A percentile compares a stretch with the other conserved stretches of the same genome.
phyloP scores from a whole-genome alignment of 176 grass and related monocot genomes.

The Cymbopogon citratus region DNA sequence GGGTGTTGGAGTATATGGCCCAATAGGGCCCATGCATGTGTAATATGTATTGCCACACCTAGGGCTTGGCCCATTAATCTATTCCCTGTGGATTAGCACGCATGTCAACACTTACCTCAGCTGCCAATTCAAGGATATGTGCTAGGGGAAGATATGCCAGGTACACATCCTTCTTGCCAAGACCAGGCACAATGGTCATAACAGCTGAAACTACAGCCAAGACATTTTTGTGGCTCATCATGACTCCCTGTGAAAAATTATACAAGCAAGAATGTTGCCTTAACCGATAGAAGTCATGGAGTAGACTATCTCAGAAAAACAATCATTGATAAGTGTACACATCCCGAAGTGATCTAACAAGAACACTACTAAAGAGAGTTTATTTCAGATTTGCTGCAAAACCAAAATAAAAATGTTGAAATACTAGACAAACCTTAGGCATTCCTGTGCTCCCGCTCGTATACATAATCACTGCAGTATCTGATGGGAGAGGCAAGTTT shows the following conservation, averaged over 20 bases:
- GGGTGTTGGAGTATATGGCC: too few species aligned
- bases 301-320: constrained; percentile 1
- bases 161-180: constrained; percentile 87
- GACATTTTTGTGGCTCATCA: constrained; percentile 58
- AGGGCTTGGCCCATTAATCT: too few species aligned
- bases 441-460: constrained; percentile 98
- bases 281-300: neutral
- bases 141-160: constrained; percentile 90
- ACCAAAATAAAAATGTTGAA: neutral
- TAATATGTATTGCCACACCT: too few species aligned
- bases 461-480: constrained; percentile 95
- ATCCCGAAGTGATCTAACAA: constrained; percentile 14
- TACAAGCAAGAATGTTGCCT: constrained; percentile 4
- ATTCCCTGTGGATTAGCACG: too few species aligned
- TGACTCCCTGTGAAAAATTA: too few species aligned
- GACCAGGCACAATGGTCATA: constrained; percentile 74
- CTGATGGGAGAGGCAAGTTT: constrained; percentile 58
- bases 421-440: constrained; percentile 68
- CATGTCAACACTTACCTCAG: constrained; percentile 55
- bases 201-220: constrained; percentile 80
- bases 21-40: too few species aligned
- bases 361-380: neutral
- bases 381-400: neutral
- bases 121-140: constrained; percentile 93
- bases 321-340: neutral